These are phyloP conservation scores for Litsea cubeba DNA, from an alignment of 164 flowering plant genomes.

Conservation along the genomic window DNA sequence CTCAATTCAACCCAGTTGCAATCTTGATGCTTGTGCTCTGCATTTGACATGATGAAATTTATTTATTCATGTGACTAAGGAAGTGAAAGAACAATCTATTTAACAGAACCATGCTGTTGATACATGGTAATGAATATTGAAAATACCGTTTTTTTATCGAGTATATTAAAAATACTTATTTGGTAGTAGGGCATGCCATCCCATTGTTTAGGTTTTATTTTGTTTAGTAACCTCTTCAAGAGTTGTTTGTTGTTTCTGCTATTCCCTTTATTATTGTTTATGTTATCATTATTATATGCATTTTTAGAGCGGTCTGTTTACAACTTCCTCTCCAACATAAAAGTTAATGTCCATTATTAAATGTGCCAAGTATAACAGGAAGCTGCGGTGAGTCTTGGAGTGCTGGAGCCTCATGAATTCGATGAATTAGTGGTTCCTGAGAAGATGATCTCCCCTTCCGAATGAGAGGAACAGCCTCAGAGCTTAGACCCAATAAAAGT, in stretches of 20 bases:
- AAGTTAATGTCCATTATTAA: slow-evolving; percentile 1
- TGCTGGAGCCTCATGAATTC: slow-evolving; percentile 72
- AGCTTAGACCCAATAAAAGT: neutral
- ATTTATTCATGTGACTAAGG: no score
- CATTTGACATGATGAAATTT: no score
- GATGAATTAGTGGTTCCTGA: slow-evolving; percentile 84
- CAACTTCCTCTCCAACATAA: neutral
- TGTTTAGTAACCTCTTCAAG: neutral
- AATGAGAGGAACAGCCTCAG: slow-evolving; percentile 5
- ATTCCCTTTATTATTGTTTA: no score
- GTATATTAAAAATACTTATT: no score
- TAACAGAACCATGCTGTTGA: no score
- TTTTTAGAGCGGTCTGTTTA: neutral
- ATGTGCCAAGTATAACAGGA: slow-evolving; percentile 44
- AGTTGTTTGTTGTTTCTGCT: no score
- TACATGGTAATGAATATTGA: no score
- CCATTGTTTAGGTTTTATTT: neutral
- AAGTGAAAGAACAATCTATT: no score
- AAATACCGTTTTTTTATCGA: no score
- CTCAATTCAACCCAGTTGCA: neutral
- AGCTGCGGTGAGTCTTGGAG: slow-evolving; percentile 72
- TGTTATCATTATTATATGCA: no score
- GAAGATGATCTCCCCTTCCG: slow-evolving; percentile 91
- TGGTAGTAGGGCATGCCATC: no score
- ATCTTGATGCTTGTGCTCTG: neutral